Evolutionary conservation across 2,329 filamentous ascomycete genomes (phyloP), one percentile per base, ranked within the genome.

Genomic region (Calonectria honghensis): DNA sequence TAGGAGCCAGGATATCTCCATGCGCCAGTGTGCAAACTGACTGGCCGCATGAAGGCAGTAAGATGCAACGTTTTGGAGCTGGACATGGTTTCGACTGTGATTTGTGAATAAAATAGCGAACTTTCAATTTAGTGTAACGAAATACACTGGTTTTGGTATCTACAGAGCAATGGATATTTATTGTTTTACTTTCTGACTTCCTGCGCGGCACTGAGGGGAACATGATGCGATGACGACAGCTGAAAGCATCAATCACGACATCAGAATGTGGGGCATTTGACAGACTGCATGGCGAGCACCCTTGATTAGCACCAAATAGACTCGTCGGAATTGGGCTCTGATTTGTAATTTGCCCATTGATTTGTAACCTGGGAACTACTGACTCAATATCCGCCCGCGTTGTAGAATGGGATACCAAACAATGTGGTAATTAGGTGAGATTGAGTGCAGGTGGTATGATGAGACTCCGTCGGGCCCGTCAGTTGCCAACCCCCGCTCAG

Each of bases 11-110:
- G 89, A 75, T 91, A 91, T 7, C 90, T 85, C 89, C 90, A 91
- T 76, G 89, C 89, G 39, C 90, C 89, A 2, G 88, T 90, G 75
- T 91, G 89, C 13, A 91, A 82, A 59, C 86, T 89, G 2, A 91
- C 89, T 1, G 90, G 90, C 24, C 90, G 88, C 89, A 92, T 91
- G 74, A 91, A 91, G 0, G 90, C 90, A 3, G 90, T 91, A 5
- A 92, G 85, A 75, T 91, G 89, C 7, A 91, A 82, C 74, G 88
- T 78, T 51, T 85, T 86, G 14, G 69, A 61, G 37, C 77, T 72
- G 27, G 77, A 32, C 79, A 80, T 79, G 57, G 7, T n/a, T 70
- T 6, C 13, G 39, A 27, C 14, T 31, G 14, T 20, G 6, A 27
- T 11, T 41, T 7, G 27, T n/a, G 27, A 7, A 29, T 16, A 29